A percentile compares a stretch with the other conserved stretches of the same genome.
Evolutionary conservation across 2,329 filamentous ascomycete genomes (phyloP).

Genomic region (Pseudocercospora fijiensis): DNA sequence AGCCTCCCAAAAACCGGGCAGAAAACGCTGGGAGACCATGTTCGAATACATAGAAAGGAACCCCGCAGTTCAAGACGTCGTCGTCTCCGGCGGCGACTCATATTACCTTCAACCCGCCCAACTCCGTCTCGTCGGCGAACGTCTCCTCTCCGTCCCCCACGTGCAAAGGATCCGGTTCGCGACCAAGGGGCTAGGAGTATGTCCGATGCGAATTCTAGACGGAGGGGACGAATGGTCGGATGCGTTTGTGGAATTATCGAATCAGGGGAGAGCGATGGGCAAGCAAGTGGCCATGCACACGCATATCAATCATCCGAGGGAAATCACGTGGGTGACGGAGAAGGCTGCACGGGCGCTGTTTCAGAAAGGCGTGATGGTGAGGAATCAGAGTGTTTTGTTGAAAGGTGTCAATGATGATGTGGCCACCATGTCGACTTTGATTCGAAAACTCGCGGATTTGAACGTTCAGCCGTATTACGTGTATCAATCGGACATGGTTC

Average conservation of each 20-base stretch:
- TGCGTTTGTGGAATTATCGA: slow-evolving; percentile 53
- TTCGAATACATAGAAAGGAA: slow-evolving; percentile 57
- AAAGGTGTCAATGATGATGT: slow-evolving; percentile 59
- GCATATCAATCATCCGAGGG: slow-evolving; percentile 63
- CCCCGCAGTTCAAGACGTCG: slow-evolving; percentile 56
- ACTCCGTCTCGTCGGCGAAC: slow-evolving; percentile 55
- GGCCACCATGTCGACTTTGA: slow-evolving; percentile 54
- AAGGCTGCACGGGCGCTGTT: slow-evolving; percentile 54
- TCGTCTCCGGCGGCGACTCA: slow-evolving; percentile 63
- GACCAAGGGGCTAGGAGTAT: slow-evolving; percentile 61
- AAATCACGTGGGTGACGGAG: slow-evolving; percentile 61
- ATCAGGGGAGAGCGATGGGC: slow-evolving; percentile 52
- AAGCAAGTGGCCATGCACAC: slow-evolving; percentile 64
- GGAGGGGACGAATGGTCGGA: slow-evolving; percentile 54
- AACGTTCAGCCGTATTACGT: slow-evolving; percentile 64
- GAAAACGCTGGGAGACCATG: slow-evolving; percentile 57
- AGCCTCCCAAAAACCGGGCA: slow-evolving; percentile 28
- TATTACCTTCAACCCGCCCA: slow-evolving; percentile 58
- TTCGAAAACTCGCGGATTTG: slow-evolving; percentile 56
- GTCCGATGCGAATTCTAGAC: slow-evolving; percentile 58
- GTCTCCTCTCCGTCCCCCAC: slow-evolving; percentile 58
- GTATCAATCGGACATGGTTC: slow-evolving; percentile 65
- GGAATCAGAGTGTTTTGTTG: slow-evolving; percentile 62
- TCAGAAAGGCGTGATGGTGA: slow-evolving; percentile 54
- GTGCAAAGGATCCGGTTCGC: slow-evolving; percentile 62